Conservation (phyloP, 2,329 filamentous ascomycete genomes). For the Fusarium buxicola region DNA sequence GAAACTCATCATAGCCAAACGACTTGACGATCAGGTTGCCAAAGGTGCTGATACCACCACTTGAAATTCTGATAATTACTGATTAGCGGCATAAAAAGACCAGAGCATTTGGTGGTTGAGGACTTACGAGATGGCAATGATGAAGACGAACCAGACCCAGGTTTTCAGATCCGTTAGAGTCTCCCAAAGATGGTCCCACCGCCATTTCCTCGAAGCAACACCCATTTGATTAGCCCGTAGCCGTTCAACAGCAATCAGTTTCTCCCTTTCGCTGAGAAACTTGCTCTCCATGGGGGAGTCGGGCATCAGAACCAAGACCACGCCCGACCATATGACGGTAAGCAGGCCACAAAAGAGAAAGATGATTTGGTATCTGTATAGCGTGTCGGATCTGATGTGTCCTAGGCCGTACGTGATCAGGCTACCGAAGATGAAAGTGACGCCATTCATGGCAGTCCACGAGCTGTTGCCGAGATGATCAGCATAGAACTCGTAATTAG, state of each 20-base stretch:
- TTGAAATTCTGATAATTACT: conserved; percentile 54
- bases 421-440: conserved; percentile 33
- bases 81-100: background rate
- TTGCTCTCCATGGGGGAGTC: conserved; percentile 71
- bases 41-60: conserved; percentile 69
- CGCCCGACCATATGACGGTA: conserved; percentile 58
- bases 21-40: conserved; percentile 68
- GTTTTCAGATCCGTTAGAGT: conserved; percentile 55
- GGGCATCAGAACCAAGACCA: conserved; percentile 69
- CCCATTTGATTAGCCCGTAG: conserved; percentile 63
- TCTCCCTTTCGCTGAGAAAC: conserved; percentile 67
- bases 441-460: background rate
- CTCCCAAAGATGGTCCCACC: conserved; percentile 57
- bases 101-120: accelerated
- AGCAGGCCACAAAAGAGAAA: conserved; percentile 51
- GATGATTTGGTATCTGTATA: conserved; percentile 40
- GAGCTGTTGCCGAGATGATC: conserved; percentile 16
- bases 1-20: conserved; percentile 67
- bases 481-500: conserved; percentile 23
- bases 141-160: conserved; percentile 57
- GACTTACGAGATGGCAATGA: conserved; percentile 64
- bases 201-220: conserved; percentile 53
- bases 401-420: conserved; percentile 49
- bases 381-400: conserved; percentile 42
- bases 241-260: conserved; percentile 68